Conservation (phyloP, 1,284 basidiomycete species). For the Sporisorium sorghi region DNA sequence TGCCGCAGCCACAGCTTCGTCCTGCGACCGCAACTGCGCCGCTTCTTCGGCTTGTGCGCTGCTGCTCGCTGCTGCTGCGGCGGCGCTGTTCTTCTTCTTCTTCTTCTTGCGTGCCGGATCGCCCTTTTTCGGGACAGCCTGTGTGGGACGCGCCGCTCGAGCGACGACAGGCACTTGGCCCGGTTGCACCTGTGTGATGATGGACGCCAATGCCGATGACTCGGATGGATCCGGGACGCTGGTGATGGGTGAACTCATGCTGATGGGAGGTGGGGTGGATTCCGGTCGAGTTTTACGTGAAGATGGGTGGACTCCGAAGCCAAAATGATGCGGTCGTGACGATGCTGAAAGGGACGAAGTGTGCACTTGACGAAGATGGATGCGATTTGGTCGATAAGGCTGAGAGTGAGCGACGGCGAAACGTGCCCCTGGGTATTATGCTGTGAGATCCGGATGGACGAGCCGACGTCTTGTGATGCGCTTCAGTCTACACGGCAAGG, state of each 20-base stretch:
- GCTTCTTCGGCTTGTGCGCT: conserved; percentile 21
- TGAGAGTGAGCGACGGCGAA: not conserved
- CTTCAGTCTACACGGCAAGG: not conserved
- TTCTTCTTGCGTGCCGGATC: conserved; percentile 33
- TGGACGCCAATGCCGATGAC: conserved; percentile 43
- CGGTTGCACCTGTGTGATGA: conserved; percentile 62
- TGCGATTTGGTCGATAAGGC: not conserved
- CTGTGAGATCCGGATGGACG: not conserved
- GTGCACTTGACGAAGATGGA: not conserved
- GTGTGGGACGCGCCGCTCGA: conserved; percentile 33
- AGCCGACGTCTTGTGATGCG: not conserved
- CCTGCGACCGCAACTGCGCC: conserved; percentile 27
- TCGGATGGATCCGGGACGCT: conserved; percentile 56
- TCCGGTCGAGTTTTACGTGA: not conserved
- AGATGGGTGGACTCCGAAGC: too few relatives aligned
- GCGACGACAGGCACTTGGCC: conserved; percentile 30
- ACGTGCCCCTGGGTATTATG: not conserved
- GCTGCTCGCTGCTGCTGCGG: conserved; percentile 7
- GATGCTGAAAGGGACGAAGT: too few relatives aligned
- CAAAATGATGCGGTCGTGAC: not conserved
- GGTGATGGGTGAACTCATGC: conserved; percentile 53
- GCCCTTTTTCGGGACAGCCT: conserved; percentile 22
- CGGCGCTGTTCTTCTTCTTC: conserved; percentile 41
- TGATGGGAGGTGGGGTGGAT: not conserved
- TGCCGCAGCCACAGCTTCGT: conserved; percentile 38